Conservation (phyloP, 2,329 filamentous ascomycete species). For the Pestalotiopsis sp. region DNA sequence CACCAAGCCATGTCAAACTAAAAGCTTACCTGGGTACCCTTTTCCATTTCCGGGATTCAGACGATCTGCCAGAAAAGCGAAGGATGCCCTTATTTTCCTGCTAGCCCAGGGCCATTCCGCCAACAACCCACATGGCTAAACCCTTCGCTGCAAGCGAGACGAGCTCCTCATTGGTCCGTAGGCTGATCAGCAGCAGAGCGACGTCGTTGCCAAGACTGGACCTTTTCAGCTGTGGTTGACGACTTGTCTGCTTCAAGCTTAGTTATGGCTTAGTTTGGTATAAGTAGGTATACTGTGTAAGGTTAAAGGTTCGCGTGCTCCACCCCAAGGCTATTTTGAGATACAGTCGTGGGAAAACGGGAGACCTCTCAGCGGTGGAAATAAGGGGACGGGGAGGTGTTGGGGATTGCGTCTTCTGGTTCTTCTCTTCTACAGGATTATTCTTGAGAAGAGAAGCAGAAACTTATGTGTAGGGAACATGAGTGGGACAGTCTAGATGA, state of each 20-base stretch:
- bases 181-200: neutral
- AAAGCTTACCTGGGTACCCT: no score
- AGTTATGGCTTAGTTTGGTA: neutral
- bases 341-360: neutral
- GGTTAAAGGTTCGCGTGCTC: neutral
- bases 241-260: neutral
- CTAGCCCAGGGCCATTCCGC: neutral
- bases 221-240: neutral
- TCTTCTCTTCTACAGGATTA: no score
- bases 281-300: neutral
- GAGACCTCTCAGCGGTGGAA: neutral
- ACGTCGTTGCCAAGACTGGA: conserved; percentile 1
- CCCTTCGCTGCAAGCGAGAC: neutral
- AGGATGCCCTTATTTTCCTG: neutral
- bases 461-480: no score
- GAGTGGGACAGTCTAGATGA: no score
- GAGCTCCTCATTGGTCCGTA: neutral
- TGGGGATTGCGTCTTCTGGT: no score
- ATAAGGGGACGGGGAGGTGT: neutral
- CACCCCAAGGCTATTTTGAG: neutral
- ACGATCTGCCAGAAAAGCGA: neutral
- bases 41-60: neutral
- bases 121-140: neutral
- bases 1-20: no score
- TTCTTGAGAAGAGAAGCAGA: no score